A percentile compares a stretch with the other conserved stretches of the same genome.
Evolutionary conservation across 768 basidiomycete genomes (phyloP).

Genomic region (Basidioascus undulatus): DNA sequence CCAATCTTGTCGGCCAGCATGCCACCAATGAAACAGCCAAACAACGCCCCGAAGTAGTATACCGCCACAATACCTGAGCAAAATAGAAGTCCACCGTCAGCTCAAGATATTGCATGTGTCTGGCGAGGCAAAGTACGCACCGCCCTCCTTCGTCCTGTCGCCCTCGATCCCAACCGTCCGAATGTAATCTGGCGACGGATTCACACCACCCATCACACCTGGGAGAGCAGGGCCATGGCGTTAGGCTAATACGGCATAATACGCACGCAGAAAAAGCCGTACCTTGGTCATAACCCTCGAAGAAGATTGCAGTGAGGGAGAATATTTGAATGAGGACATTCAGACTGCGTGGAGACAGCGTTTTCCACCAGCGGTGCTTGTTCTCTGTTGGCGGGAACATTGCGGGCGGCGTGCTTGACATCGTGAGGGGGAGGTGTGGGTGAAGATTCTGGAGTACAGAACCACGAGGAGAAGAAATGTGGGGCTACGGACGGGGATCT

Average conservation of each 20-base stretch:
- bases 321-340: slow-evolving; percentile 9
- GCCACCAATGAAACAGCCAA: slow-evolving; percentile 11
- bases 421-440: too few relatives aligned
- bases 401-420: neutral
- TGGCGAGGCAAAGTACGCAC: too few relatives aligned
- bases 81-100: too few relatives aligned
- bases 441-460: too few relatives aligned
- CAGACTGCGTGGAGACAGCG: slow-evolving; percentile 2
- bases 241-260: too few relatives aligned
- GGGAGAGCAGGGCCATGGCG: too few relatives aligned
- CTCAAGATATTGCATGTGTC: too few relatives aligned
- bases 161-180: too few relatives aligned
- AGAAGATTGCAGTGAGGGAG: slow-evolving; percentile 10
- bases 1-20: slow-evolving; percentile 11
- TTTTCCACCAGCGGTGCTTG: slow-evolving; percentile 1
- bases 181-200: slow-evolving; percentile 9
- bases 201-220: slow-evolving; percentile 12
- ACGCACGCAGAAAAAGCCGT: too few relatives aligned
- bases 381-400: neutral
- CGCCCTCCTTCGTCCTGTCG: too few relatives aligned
- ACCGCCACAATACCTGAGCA: slow-evolving; percentile 13
- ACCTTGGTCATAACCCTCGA: slow-evolving; percentile 13
- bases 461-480: too few relatives aligned
- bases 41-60: slow-evolving; percentile 12
- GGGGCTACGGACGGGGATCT: too few relatives aligned